Conservation (phyloP, 1,139 yeast species). For the Kodamaea sp. region DNA sequence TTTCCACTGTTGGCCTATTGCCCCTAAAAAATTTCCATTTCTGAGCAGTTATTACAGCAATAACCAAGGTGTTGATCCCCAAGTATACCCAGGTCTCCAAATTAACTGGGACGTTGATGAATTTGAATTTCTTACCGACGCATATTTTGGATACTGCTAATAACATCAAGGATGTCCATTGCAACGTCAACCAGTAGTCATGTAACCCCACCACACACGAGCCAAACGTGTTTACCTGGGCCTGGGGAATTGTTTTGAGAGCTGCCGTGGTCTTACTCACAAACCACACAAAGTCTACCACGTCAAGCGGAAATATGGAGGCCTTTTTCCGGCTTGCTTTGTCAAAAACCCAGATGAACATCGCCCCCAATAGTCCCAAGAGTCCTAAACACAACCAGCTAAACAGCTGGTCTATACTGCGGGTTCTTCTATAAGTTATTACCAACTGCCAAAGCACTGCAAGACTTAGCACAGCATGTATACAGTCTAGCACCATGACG, state of each 20-base stretch:
- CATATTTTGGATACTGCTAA: slow-evolving; percentile 10
- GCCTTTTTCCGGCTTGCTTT: background rate
- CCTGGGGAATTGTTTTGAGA: slow-evolving; percentile 28
- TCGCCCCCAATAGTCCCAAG: slow-evolving; percentile 1
- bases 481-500: slow-evolving; percentile 17
- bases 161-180: slow-evolving; percentile 11
- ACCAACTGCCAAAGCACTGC: slow-evolving; percentile 18
- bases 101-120: slow-evolving; percentile 31
- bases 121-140: slow-evolving; percentile 9
- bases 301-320: slow-evolving; percentile 21
- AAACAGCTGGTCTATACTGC: slow-evolving; percentile 25
- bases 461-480: slow-evolving; percentile 13
- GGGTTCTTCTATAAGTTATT: slow-evolving; percentile 19
- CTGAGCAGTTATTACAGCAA: slow-evolving; percentile 3
- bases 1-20: slow-evolving; percentile 3
- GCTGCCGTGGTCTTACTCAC: slow-evolving; percentile 17
- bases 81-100: slow-evolving; percentile 22
- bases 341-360: slow-evolving; percentile 1
- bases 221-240: slow-evolving; percentile 29
- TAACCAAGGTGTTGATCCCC: slow-evolving; percentile 1
- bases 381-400: slow-evolving; percentile 16
- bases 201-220: slow-evolving; percentile 18
- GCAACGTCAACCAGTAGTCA: slow-evolving; percentile 13
- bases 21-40: slow-evolving; percentile 3
- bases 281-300: slow-evolving; percentile 32